These are phyloP conservation scores for Ogataea thermomethanolica DNA, from an alignment of 805 yeast genomes.

Conservation along the genomic window DNA sequence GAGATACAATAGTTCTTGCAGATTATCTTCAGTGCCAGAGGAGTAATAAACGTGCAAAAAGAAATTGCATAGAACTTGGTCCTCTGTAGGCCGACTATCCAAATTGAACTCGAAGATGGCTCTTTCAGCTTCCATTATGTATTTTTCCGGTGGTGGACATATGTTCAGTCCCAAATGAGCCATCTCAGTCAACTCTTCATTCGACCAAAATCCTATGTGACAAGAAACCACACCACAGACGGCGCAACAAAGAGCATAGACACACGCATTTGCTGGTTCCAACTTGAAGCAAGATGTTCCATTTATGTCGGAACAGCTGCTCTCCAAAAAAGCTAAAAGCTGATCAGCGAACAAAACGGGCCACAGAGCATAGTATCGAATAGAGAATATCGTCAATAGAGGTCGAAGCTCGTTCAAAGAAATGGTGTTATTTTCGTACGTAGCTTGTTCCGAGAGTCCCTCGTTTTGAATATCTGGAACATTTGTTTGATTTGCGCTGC, in stretches of 20 bases:
- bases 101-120: neutral
- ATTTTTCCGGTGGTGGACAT: neutral
- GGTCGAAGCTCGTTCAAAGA: neutral
- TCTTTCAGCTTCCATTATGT: neutral
- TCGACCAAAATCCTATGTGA: neutral
- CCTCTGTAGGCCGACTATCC: neutral
- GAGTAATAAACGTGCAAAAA: neutral
- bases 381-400: neutral
- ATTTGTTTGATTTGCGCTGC: neutral
- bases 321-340: neutral
- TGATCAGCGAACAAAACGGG: neutral
- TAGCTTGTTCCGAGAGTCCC: neutral
- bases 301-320: neutral
- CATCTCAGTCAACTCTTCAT: neutral
- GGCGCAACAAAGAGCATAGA: neutral
- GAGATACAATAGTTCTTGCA: constrained; percentile 1
- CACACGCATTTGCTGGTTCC: neutral
- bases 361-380: constrained; percentile 1
- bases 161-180: neutral
- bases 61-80: neutral
- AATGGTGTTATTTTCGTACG: neutral
- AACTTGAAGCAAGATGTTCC: neutral
- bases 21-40: neutral
- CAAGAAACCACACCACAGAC: neutral
- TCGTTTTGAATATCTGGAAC: neutral